Evolutionary conservation across 345 rosid species (phyloP).

Genomic region (Euphorbia lathyris): DNA sequence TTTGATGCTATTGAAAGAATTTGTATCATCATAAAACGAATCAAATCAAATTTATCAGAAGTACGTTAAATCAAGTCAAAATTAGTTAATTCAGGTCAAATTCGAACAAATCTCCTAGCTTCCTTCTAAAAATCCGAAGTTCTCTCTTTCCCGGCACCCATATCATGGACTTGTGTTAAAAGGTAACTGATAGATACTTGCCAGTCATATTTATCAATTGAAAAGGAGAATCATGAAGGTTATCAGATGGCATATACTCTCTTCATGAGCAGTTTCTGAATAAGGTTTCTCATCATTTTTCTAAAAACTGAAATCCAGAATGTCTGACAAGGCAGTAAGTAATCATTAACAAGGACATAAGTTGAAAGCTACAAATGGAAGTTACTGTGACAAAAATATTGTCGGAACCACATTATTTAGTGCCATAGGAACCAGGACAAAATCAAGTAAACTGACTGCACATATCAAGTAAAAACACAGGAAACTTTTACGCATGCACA

Average conservation of each 20-base stretch:
- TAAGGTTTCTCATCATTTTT: background rate
- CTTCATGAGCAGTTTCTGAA: background rate
- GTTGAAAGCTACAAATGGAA: slow-evolving; percentile 1
- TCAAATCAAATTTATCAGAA: too few relatives aligned
- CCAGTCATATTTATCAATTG: background rate
- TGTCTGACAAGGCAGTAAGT: background rate
- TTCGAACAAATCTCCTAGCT: background rate
- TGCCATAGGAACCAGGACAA: background rate
- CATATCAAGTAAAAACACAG: background rate
- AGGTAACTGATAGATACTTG: background rate
- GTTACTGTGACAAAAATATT: background rate
- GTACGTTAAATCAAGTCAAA: too few relatives aligned
- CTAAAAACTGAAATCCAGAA: background rate
- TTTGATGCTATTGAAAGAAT: too few relatives aligned
- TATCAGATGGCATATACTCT: background rate
- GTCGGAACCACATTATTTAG: background rate
- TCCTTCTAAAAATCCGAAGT: background rate
- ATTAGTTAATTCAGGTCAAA: too few relatives aligned
- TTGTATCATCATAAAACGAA: too few relatives aligned
- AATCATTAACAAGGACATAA: background rate
- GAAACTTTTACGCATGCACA: background rate
- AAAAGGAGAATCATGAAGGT: background rate
- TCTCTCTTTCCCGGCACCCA: background rate
- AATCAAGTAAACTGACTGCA: background rate
- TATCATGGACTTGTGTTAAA: background rate